Base-by-base conservation (phyloP, 305 asterid species). In the Fraxinus velutina region DNA sequence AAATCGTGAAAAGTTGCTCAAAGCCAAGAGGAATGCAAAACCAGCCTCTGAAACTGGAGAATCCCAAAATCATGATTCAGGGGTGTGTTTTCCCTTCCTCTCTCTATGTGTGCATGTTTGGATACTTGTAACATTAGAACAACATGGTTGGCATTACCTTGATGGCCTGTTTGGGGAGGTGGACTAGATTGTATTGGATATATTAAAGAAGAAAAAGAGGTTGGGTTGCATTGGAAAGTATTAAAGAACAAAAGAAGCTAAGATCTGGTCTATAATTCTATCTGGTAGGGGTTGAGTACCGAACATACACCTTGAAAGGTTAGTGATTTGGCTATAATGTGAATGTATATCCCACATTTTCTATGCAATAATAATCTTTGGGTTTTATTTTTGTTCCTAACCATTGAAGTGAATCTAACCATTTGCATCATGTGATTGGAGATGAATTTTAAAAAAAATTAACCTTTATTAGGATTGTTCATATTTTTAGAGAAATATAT, bases 1-100 rank as follows among this genome's bases (percentile, higher is more conserved):
- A 80, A 83, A 85, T 13, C 96, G 97, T n/a, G 97, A 93, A 88
- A 92, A 85, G 85, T 78, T 82, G n/a, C 88, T 92, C 13, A 87
- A 85, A 79, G 90, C 89, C 1, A 91, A 86, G 88, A 88, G 90
- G 84, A 82, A 66, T 39, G 74, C 86, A 52, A 84, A 83, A 71
- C 57, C 82, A 24, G 86, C 85, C 76, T 62, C 82, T 70, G 84
- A 79, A 74, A 32, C 80, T 17, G 83, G 73, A 81, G 75, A 33
- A 34, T 39, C 76, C 57, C 81, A 82, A 77, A 82, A 73, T 33
- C 81, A 30, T 6, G 87, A 82, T 79, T 55, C 62, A 27, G 83
- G 76, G 88, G 95, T 88, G 70, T 80, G 86, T 82, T 77, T 75
- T 64, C 15, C 34, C 39, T 71, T 62, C 47, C 12, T 12, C 62